These are phyloP conservation scores for Cercophora samala DNA, from an alignment of 495 filamentous ascomycete genomes.

Conservation along the genomic window DNA sequence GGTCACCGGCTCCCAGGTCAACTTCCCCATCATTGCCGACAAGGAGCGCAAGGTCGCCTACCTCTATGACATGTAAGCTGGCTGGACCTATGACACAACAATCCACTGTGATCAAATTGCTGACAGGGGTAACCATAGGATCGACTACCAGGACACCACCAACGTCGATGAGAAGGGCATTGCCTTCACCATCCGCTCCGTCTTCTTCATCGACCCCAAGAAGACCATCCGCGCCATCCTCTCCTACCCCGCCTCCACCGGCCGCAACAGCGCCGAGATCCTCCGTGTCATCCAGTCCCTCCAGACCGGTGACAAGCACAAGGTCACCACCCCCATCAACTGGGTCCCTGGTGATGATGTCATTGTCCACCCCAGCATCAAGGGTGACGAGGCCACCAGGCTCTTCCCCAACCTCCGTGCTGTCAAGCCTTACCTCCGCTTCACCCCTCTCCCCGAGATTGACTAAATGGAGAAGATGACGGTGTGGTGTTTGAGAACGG, in stretches of 20 bases:
- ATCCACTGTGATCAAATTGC: too few species aligned
- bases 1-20: slow-evolving; percentile 73
- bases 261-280: slow-evolving; percentile 94
- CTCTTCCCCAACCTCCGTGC: slow-evolving; percentile 87
- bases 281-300: slow-evolving; percentile 93
- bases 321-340: slow-evolving; percentile 90
- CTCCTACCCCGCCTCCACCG: slow-evolving; percentile 94
- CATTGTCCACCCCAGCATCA: slow-evolving; percentile 87
- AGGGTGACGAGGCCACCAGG: slow-evolving; percentile 81
- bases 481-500: neutral
- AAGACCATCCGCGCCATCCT: slow-evolving; percentile 96
- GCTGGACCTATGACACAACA: neutral
- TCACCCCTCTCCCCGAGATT: slow-evolving; percentile 62
- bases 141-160: slow-evolving; percentile 71
- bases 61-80: slow-evolving; percentile 83
- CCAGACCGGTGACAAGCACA: slow-evolving; percentile 96
- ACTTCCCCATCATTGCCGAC: slow-evolving; percentile 96
- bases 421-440: slow-evolving; percentile 89
- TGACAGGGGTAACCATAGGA: slow-evolving; percentile 43
- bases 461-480: slow-evolving; percentile 18
- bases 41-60: slow-evolving; percentile 91
- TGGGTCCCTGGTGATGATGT: slow-evolving; percentile 90
- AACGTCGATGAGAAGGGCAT: slow-evolving; percentile 96
- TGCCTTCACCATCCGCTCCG: slow-evolving; percentile 97
- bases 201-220: slow-evolving; percentile 98